Percentiles rank a stretch among this genome's conserved stretches.
Evolutionary conservation across 1,284 basidiomycete genomes (phyloP).

Genomic region (Athelia sp.): DNA sequence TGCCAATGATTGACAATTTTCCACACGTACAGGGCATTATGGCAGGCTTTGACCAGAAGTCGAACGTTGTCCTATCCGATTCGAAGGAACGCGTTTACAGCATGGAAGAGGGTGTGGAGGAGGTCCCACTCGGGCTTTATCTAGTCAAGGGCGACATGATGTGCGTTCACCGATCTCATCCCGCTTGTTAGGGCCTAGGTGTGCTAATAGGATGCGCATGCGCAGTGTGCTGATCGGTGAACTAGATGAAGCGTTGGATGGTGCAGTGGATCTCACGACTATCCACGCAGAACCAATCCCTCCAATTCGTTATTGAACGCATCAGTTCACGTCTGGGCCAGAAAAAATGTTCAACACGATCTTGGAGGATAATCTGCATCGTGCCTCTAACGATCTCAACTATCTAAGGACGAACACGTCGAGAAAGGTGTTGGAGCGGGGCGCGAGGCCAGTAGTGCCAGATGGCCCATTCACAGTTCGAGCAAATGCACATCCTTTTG

Average conservation of each 20-base stretch:
- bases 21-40: conserved; percentile 64
- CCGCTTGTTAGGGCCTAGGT: conserved; percentile 1
- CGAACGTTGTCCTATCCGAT: conserved; percentile 89
- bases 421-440: no score
- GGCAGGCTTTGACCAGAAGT: conserved; percentile 89
- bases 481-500: no score
- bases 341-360: no score
- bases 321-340: no score
- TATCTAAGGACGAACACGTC: no score
- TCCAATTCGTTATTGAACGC: conserved; percentile 62
- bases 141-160: conserved; percentile 98
- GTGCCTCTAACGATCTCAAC: no score
- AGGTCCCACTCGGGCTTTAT: conserved; percentile 93
- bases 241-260: conserved; percentile 83
- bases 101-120: conserved; percentile 87
- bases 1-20: not conserved
- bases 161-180: conserved; percentile 43
- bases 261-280: conserved; percentile 70
- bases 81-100: conserved; percentile 90
- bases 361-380: no score
- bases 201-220: conserved; percentile 1
- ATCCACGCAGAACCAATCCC: conserved; percentile 88
- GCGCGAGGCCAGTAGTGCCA: no score
- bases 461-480: no score
- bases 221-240: conserved; percentile 83